Percentiles rank a stretch among this genome's conserved stretches.
Evolutionary conservation across 306 rosid species (phyloP).

Genomic region (Herpetospermum pedunculosum): DNA sequence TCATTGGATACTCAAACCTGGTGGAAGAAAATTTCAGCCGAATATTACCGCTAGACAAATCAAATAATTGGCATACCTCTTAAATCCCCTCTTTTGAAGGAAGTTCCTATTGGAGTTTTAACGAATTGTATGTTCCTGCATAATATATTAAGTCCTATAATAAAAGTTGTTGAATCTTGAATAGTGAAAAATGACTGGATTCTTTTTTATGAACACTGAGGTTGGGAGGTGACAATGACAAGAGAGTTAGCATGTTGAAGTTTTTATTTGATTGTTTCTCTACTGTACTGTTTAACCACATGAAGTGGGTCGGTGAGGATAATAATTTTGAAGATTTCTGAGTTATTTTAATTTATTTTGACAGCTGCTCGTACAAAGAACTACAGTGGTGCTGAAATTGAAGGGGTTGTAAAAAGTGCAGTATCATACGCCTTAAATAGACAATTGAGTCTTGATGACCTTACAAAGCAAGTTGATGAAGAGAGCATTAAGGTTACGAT

Average conservation of each 20-base stretch:
- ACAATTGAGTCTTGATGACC: constrained; percentile 86
- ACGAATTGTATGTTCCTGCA: not conserved
- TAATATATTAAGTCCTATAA: not conserved
- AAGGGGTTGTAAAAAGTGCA: constrained; percentile 99
- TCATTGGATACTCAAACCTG: not conserved
- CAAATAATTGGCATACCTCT: not conserved
- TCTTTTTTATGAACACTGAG: not conserved
- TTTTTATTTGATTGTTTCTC: not conserved
- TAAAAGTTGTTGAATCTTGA: not conserved
- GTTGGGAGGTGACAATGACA: not conserved
- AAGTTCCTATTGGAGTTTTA: not conserved
- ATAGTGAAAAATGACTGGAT: not conserved
- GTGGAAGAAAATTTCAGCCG: not conserved
- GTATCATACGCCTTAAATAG: constrained; percentile 94
- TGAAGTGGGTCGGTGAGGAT: not conserved
- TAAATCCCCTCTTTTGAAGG: not conserved
- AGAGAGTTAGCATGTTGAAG: not conserved
- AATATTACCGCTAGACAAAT: not conserved
- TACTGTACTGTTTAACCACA: not conserved
- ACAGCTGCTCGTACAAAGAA: constrained; percentile 97
- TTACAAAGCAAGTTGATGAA: constrained; percentile 92
- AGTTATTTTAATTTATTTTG: constrained; percentile 5
- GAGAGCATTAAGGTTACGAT: constrained; percentile 86
- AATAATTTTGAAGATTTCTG: not conserved
- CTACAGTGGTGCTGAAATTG: constrained; percentile 98